Evolutionary conservation across 75 land plant species (phyloP).

Genomic region (Cunninghamia lanceolata): DNA sequence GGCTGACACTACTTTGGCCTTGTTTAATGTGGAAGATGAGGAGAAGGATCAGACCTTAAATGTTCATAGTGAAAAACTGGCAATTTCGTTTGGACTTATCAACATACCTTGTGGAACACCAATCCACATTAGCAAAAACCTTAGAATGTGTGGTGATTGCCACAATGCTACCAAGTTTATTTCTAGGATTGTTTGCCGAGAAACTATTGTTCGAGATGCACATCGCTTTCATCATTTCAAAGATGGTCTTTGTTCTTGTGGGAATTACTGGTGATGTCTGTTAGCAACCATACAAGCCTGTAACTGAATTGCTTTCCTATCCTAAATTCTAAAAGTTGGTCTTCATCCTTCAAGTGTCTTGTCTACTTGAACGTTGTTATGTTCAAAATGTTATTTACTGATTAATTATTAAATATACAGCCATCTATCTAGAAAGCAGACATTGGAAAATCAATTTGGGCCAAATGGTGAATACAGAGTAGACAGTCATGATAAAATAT

Average conservation of each 20-base stretch:
- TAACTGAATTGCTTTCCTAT: no score
- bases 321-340: no score
- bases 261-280: background rate
- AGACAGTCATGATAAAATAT: no score
- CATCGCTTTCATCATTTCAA: no score
- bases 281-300: no score
- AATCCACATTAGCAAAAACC: background rate
- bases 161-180: background rate
- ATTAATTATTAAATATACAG: no score
- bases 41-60: background rate
- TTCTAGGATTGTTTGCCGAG: slow-evolving; percentile 1
- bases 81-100: background rate
- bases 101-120: background rate
- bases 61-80: background rate
- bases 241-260: slow-evolving; percentile 5
- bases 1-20: background rate
- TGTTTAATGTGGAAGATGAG: background rate
- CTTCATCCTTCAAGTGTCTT: no score
- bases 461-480: no score
- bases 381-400: no score
- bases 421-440: no score
- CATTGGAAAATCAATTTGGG: no score
- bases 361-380: no score
- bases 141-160: background rate
- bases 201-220: background rate